Percentiles rank a stretch among this genome's conserved stretches.
phyloP scores from a whole-genome alignment of 2,329 filamentous ascomycete species.

The Hypomyces perniciosus region DNA sequence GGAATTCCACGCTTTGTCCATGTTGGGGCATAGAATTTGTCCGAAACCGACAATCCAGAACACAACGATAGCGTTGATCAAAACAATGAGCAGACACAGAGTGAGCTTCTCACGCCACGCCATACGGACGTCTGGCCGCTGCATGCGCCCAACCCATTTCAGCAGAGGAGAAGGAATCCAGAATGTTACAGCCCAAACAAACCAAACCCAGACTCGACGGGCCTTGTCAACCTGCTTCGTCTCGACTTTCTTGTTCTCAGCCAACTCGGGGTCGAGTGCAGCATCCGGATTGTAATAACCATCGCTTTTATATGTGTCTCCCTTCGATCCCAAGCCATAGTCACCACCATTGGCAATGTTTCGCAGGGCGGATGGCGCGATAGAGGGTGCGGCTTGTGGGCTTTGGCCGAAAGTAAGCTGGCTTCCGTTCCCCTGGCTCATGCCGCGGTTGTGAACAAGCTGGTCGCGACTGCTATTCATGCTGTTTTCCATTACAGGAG shows the following conservation, averaged over 20 bases:
- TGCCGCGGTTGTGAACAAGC: constrained; percentile 55
- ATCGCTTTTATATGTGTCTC: constrained; percentile 69
- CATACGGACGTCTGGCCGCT: constrained; percentile 91
- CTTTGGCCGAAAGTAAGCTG: constrained; percentile 43
- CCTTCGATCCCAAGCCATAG: constrained; percentile 83
- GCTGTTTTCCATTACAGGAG: constrained; percentile 52
- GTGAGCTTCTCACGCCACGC: constrained; percentile 96
- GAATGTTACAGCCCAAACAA: constrained; percentile 85
- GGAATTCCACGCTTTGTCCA: constrained; percentile 78
- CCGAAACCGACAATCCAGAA: constrained; percentile 93
- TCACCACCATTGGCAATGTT: constrained; percentile 59
- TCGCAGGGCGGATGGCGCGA: constrained; percentile 52
- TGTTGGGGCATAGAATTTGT: constrained; percentile 79
- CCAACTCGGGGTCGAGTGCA: constrained; percentile 69
- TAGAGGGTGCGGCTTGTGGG: constrained; percentile 48
- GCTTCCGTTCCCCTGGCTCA: constrained; percentile 51
- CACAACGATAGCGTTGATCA: constrained; percentile 75
- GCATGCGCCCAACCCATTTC: constrained; percentile 84
- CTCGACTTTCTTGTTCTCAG: constrained; percentile 69
- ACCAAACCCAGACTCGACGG: constrained; percentile 70
- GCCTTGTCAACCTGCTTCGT: constrained; percentile 56
- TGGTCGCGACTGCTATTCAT: constrained; percentile 68
- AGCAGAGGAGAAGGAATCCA: constrained; percentile 89
- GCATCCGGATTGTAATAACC: constrained; percentile 69
- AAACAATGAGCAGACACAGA: constrained; percentile 69